phyloP scores from a whole-genome alignment of 2,329 filamentous ascomycete species.

The Pseudogymnoascus sp. region DNA sequence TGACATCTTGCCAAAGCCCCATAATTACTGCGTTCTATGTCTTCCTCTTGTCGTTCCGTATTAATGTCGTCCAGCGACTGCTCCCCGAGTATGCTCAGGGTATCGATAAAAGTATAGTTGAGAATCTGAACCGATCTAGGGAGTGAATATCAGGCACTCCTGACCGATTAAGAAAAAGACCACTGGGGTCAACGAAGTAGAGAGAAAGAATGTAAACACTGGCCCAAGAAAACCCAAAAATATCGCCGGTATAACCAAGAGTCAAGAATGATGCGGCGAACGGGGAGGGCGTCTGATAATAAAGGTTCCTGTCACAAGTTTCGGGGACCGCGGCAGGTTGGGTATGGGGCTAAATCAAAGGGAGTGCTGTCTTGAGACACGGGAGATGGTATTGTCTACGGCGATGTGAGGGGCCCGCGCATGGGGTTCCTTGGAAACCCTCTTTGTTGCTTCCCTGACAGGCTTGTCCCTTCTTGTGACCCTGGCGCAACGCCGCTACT shows the following conservation, averaged over 20 bases:
- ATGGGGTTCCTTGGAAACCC: conserved; percentile 2
- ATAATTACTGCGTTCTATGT: conserved; percentile 19
- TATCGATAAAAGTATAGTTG: conserved; percentile 15
- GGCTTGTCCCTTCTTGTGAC: not conserved
- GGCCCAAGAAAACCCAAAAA: conserved; percentile 4
- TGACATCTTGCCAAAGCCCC: conserved; percentile 29
- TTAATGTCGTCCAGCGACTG: conserved; percentile 25
- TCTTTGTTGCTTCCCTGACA: not conserved
- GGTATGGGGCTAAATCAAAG: not conserved
- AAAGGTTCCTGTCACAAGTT: conserved; percentile 4
- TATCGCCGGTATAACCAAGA: conserved; percentile 4
- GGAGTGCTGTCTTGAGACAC: not conserved
- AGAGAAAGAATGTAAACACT: conserved; percentile 4
- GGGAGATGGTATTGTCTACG: not conserved
- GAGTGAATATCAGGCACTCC: not conserved
- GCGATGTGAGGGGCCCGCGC: not conserved
- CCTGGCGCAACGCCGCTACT: not conserved
- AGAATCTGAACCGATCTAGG: not conserved
- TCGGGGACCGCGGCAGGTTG: not conserved
- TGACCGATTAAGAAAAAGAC: conserved; percentile 9
- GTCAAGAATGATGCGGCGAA: not conserved
- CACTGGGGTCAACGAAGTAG: conserved; percentile 11
- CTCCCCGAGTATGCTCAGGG: conserved; percentile 12
- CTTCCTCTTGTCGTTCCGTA: conserved; percentile 9
- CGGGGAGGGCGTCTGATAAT: not conserved